Base-by-base conservation (phyloP, 2,329 filamentous ascomycete genomes). In the Lasiodiplodia hormozganensis region DNA sequence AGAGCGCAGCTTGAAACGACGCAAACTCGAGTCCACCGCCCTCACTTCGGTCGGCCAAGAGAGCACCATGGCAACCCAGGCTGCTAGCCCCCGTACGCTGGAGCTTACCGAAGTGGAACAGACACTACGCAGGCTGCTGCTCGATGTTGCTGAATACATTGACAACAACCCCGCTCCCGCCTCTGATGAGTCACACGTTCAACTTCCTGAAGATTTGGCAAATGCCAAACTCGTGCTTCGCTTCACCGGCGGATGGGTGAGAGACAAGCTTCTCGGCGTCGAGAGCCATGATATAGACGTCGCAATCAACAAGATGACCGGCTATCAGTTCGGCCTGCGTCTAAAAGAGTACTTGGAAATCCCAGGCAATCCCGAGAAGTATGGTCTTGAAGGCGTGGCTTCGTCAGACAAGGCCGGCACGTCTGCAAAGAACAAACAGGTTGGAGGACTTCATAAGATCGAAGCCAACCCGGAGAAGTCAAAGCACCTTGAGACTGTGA, bases 391-490 rank as follows among this genome's bases (percentile, higher is more conserved):
- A 52, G 77, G 78, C 2, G 75, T 79, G 40, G 76, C 74, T 51
- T 75, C 76, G 7, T 76, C 74, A 36, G 78, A 80, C 40, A 80
- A 79, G 66, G 76, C 78, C n/a, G 77, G 74, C 28, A 73, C 74
- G n/a, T 77, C 74, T 16, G 78, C 80, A 72, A 83, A 83, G 74
- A 80, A 78, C 21, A 85, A 86, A 65, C 89, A 90, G 68, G 84
- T 96, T 65, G 90, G 91, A 62, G 90, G 88, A 71, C 85, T 97
- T 38, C 91, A 97, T 84, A 96, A 93, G 79, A 95, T 97, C 72
- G 90, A 91, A 65, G 91, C 91, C 68, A 98, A 98, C 77, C 95
- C 94, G 0, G 94, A 97, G 75, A 97, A 97, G 82, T 97, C 94
- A 23, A 98, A 98, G 81, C 93, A 98, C 77, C 87, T 98, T 16